phyloP scores from a whole-genome alignment of 441 rosid species.

The Viola pubescens region DNA sequence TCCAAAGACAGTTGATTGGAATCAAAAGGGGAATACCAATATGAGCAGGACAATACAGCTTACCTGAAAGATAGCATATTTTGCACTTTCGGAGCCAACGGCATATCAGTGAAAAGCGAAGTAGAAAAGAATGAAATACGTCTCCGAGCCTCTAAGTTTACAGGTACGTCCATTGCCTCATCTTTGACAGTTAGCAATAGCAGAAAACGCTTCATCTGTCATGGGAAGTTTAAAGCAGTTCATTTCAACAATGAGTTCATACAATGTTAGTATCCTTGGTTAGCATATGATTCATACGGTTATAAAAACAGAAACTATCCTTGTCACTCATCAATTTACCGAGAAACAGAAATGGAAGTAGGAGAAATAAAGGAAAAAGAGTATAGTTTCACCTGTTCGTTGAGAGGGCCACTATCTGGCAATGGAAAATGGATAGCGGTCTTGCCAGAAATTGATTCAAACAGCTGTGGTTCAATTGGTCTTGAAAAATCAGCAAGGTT shows the following conservation, averaged over 20 bases:
- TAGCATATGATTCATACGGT: no score
- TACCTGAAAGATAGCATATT: conserved; percentile 98
- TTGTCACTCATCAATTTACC: background rate
- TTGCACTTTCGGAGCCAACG: conserved; percentile 76
- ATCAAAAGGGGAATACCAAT: conserved; percentile 11
- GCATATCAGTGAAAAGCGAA: conserved; percentile 94
- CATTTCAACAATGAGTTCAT: no score
- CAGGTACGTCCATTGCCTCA: conserved; percentile 87
- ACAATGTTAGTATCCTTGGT: no score
- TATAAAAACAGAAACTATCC: no score
- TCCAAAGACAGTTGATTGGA: conserved; percentile 1
- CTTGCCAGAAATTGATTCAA: conserved; percentile 46
- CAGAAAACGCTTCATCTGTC: conserved; percentile 75
- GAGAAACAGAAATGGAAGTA: background rate
- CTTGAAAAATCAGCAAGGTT: conserved; percentile 36
- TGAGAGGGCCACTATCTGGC: conserved; percentile 55
- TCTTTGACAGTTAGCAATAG: conserved; percentile 76
- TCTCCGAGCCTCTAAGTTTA: conserved; percentile 79
- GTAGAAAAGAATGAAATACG: conserved; percentile 95
- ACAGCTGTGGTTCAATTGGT: conserved; percentile 61
- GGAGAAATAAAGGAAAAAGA: background rate
- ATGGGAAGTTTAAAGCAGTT: conserved; percentile 21
- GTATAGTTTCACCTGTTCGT: conserved; percentile 42
- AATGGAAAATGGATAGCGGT: conserved; percentile 72
- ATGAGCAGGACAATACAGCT: conserved; percentile 19